Evolutionary conservation across 352 stramenopile species (phyloP).

Genomic region (Globisporangium camurandrum): DNA sequence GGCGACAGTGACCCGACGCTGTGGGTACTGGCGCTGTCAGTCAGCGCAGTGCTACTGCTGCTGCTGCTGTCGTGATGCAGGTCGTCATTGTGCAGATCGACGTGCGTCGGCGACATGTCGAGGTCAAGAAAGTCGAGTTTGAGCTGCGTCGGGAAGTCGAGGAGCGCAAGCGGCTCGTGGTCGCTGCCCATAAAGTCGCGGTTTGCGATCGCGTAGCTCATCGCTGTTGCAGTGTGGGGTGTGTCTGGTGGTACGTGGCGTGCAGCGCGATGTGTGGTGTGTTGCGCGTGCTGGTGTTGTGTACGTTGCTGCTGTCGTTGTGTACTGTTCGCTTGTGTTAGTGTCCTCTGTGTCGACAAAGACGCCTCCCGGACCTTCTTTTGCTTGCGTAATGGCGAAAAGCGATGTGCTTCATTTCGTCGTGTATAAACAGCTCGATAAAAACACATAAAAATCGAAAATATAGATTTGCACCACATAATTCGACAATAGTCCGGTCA

Average conservation of each 20-base stretch:
- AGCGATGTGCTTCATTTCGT: no score
- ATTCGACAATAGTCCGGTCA: no score
- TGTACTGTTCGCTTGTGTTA: no score
- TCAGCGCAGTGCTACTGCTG: slow-evolving; percentile 7
- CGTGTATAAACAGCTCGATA: no score
- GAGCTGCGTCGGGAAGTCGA: slow-evolving; percentile 11
- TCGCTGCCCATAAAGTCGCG: slow-evolving; percentile 8
- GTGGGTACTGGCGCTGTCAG: slow-evolving; percentile 14
- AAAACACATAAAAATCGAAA: no score
- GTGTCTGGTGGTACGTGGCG: background rate
- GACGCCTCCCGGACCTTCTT: no score
- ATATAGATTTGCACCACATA: no score
- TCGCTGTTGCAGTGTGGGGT: background rate
- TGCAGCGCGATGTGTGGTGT: background rate
- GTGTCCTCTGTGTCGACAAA: no score
- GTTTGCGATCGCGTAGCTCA: slow-evolving; percentile 9
- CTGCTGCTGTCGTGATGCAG: background rate
- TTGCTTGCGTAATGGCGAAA: no score
- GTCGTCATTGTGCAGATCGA: slow-evolving; percentile 1
- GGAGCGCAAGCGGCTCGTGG: slow-evolving; percentile 11
- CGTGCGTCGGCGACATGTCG: slow-evolving; percentile 14
- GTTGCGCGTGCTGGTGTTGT: background rate
- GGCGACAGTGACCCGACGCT: slow-evolving; percentile 28
- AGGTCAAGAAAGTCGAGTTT: slow-evolving; percentile 16
- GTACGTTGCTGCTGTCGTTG: no score